Conservation (phyloP, 2,329 filamentous ascomycete species). For the Arthroderma sp. region DNA sequence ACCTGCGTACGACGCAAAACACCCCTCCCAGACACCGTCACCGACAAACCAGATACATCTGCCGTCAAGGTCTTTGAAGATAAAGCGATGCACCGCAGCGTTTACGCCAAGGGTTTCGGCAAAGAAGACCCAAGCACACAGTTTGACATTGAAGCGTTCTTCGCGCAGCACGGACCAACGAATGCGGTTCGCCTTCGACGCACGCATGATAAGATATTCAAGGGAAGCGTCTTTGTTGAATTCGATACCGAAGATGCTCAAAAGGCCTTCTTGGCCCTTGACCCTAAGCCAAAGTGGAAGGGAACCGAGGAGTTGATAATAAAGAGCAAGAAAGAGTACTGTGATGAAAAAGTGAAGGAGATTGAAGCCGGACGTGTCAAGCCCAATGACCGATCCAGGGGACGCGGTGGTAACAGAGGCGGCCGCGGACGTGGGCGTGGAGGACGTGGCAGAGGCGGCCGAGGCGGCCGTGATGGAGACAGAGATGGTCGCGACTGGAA, state of each 20-base stretch:
- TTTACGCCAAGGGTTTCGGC: constrained; percentile 93
- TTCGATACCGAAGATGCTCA: constrained; percentile 68
- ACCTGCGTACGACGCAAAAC: constrained; percentile 64
- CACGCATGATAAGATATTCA: constrained; percentile 60
- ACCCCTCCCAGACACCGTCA: constrained; percentile 44
- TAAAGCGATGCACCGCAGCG: constrained; percentile 56
- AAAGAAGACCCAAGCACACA: constrained; percentile 72
- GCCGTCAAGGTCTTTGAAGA: constrained; percentile 46
- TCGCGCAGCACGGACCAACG: constrained; percentile 63
- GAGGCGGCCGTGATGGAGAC: constrained; percentile 17
- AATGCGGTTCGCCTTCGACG: constrained; percentile 81
- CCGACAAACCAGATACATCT: constrained; percentile 41
- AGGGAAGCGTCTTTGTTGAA: constrained; percentile 92
- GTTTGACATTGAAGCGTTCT: constrained; percentile 89
- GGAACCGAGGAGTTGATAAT: constrained; percentile 58
- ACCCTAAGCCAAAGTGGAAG: constrained; percentile 75
- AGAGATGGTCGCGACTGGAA: constrained; percentile 25
- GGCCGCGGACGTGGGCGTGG: constrained; percentile 15
- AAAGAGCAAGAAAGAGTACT: constrained; percentile 81
- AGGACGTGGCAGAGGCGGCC: constrained; percentile 14
- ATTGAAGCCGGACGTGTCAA: constrained; percentile 58
- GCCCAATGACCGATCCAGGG: constrained; percentile 40
- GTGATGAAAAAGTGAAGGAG: constrained; percentile 59
- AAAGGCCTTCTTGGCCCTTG: constrained; percentile 64
- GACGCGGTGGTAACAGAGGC: constrained; percentile 28